Percentiles rank a stretch among this genome's conserved stretches.
These are phyloP conservation scores for Daldinia bambusicola DNA, from an alignment of 495 filamentous ascomycete genomes.

Conservation along the genomic window DNA sequence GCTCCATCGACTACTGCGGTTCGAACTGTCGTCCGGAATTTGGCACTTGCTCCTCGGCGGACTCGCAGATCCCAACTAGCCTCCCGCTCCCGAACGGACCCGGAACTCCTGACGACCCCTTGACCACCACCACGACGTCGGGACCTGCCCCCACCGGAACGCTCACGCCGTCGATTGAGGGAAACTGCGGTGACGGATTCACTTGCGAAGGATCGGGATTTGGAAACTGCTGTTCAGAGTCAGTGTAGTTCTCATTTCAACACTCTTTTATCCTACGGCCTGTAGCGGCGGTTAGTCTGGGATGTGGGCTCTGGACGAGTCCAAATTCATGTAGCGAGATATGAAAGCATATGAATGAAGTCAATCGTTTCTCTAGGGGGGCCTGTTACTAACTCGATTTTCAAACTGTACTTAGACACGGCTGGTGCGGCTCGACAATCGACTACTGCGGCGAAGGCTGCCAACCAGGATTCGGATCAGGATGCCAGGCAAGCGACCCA, in stretches of 20 bases:
- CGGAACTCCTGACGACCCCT: constrained; percentile 29
- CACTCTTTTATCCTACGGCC: background rate
- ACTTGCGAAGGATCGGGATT: constrained; percentile 55
- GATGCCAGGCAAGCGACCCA: constrained; percentile 46
- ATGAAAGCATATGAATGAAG: constrained; percentile 21
- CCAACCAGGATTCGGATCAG: constrained; percentile 52
- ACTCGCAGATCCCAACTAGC: constrained; percentile 27
- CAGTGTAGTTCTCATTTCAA: constrained; percentile 32
- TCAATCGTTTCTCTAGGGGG: constrained; percentile 1
- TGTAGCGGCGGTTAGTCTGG: background rate
- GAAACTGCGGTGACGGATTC: constrained; percentile 55
- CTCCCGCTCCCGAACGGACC: constrained; percentile 32
- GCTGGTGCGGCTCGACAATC: constrained; percentile 52
- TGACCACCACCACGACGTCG: constrained; percentile 25
- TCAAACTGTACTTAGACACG: constrained; percentile 32
- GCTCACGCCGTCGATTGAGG: constrained; percentile 47
- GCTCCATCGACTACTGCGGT: constrained; percentile 61
- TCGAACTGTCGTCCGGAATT: constrained; percentile 60
- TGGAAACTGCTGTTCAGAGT: constrained; percentile 56
- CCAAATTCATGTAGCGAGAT: constrained; percentile 8
- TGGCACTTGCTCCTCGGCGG: constrained; percentile 56
- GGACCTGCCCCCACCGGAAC: constrained; percentile 40
- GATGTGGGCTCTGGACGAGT: background rate
- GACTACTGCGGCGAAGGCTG: constrained; percentile 56
- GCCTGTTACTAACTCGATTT: constrained; percentile 11